These are phyloP conservation scores for Ascocoryne sarcoides DNA, from an alignment of 2,329 filamentous ascomycete genomes.

Conservation along the genomic window DNA sequence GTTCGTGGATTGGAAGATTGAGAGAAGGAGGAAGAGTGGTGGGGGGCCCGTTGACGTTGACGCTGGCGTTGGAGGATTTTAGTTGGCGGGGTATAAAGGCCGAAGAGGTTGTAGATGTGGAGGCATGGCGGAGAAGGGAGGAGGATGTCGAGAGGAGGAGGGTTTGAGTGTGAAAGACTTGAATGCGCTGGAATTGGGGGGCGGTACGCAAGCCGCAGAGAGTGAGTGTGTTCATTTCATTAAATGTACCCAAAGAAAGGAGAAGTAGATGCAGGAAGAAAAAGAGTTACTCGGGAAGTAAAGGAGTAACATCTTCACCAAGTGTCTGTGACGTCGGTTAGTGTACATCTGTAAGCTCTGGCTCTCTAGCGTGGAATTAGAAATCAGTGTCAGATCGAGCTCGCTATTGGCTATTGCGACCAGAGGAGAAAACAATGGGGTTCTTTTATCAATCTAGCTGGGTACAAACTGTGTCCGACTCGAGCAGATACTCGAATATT, in stretches of 20 bases:
- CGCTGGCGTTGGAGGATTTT: conserved; percentile 16
- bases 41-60: conserved; percentile 57
- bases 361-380: background rate
- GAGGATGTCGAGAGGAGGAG: conserved; percentile 29
- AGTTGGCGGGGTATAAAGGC: background rate
- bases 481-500: too few relatives aligned
- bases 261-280: background rate
- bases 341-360: background rate
- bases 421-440: too few relatives aligned
- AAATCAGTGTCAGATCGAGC: too few relatives aligned
- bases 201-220: conserved; percentile 22
- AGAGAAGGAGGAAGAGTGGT: conserved; percentile 67
- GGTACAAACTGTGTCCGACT: too few relatives aligned
- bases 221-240: conserved; percentile 22
- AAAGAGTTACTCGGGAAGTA: too few relatives aligned
- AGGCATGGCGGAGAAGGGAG: conserved; percentile 24
- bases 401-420: too few relatives aligned
- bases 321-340: too few relatives aligned
- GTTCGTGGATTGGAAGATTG: conserved; percentile 46
- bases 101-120: conserved; percentile 28
- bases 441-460: too few relatives aligned
- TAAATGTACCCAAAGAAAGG: background rate
- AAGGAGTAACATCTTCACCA: too few relatives aligned
- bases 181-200: conserved; percentile 9
- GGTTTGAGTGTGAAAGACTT: conserved; percentile 31